These are phyloP conservation scores for Parasarocladium wereldwijsianum DNA, from an alignment of 2,329 filamentous ascomycete species.

Conservation along the genomic window DNA sequence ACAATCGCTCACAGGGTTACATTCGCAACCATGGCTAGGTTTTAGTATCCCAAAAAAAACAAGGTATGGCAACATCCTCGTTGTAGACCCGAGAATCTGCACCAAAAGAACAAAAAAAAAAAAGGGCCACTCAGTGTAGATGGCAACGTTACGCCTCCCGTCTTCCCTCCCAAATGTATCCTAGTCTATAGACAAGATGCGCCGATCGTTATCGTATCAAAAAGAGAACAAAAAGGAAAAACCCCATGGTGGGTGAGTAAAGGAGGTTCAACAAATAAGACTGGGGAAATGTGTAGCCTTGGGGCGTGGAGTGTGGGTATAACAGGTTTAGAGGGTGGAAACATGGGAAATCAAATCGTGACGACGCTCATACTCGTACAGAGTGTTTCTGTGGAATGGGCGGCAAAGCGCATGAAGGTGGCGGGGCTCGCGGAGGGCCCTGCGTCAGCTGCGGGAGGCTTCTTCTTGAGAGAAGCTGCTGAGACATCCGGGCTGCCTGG, in stretches of 20 bases:
- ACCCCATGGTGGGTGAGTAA: neutral
- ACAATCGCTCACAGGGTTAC: too few species aligned
- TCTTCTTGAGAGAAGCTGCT: constrained; percentile 16
- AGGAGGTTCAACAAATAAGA: neutral
- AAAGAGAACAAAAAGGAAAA: neutral
- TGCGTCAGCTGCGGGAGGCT: constrained; percentile 36
- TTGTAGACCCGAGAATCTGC: too few species aligned
- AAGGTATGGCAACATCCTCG: too few species aligned
- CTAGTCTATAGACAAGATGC: too few species aligned
- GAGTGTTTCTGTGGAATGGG: constrained; percentile 27
- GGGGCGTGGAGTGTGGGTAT: neutral
- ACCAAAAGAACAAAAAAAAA: too few species aligned
- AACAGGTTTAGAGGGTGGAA: neutral
- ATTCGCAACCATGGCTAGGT: too few species aligned
- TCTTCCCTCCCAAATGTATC: too few species aligned
- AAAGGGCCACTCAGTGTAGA: too few species aligned
- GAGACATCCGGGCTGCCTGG: neutral
- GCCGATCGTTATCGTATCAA: too few species aligned
- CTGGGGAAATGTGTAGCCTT: neutral
- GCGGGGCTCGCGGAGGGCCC: constrained; percentile 37
- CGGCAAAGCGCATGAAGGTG: constrained; percentile 38
- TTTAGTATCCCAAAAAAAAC: too few species aligned
- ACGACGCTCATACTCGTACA: neutral
- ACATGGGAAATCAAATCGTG: neutral
- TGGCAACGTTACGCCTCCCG: too few species aligned